phyloP scores from a whole-genome alignment of 2,329 filamentous ascomycete species.

The Bipolaris bicolor region DNA sequence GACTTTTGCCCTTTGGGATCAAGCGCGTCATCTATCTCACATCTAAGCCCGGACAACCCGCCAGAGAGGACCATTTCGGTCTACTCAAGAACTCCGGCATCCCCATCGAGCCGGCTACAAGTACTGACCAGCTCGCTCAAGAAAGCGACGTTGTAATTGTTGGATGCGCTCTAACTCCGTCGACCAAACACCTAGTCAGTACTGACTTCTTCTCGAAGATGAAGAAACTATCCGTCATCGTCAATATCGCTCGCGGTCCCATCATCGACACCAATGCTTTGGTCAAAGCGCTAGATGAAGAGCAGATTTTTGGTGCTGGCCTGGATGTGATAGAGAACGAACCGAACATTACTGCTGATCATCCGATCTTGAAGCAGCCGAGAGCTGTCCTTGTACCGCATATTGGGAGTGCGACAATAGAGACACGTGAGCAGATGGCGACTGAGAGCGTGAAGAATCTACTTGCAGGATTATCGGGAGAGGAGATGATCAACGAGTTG shows the following conservation, averaged over 20 bases:
- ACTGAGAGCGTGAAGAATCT: slow-evolving; percentile 63
- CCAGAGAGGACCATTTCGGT: slow-evolving; percentile 33
- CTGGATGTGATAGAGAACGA: slow-evolving; percentile 64
- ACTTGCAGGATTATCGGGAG: slow-evolving; percentile 35
- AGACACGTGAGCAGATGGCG: slow-evolving; percentile 66
- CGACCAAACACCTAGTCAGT: slow-evolving; percentile 37
- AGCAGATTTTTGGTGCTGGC: slow-evolving; percentile 59
- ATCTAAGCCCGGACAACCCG: slow-evolving; percentile 31
- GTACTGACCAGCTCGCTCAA: slow-evolving; percentile 31
- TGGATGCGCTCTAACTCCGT: slow-evolving; percentile 35
- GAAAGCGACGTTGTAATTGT: slow-evolving; percentile 42
- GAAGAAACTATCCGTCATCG: slow-evolving; percentile 60
- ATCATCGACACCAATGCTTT: slow-evolving; percentile 62
- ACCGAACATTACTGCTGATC: slow-evolving; percentile 55
- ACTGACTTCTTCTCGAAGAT: slow-evolving; percentile 52
- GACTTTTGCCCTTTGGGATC: slow-evolving; percentile 38
- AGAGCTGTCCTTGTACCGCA: slow-evolving; percentile 63
- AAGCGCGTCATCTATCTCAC: slow-evolving; percentile 35
- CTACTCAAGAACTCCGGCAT: slow-evolving; percentile 25
- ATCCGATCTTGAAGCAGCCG: slow-evolving; percentile 56
- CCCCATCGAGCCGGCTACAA: slow-evolving; percentile 28
- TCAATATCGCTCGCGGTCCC: slow-evolving; percentile 64
- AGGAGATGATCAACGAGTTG: slow-evolving; percentile 40
- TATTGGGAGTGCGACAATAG: slow-evolving; percentile 63
- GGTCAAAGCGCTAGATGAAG: slow-evolving; percentile 57